Conservation (phyloP, 768 basidiomycete species). For the Lactarius indigo region DNA sequence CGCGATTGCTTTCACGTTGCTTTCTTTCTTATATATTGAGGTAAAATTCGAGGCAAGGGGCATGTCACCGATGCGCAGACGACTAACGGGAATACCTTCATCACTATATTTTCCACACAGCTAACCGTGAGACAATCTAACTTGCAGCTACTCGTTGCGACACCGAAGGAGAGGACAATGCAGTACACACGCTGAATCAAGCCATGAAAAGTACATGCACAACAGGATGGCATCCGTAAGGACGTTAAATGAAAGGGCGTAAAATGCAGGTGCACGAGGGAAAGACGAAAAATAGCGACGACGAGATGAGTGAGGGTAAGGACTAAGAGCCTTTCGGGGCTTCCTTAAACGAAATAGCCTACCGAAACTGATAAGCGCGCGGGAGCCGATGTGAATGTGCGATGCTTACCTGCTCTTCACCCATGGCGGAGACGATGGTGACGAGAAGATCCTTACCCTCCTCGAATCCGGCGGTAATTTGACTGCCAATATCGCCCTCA, state of each 20-base stretch:
- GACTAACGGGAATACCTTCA: slow-evolving; percentile 3
- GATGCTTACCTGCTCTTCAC: slow-evolving; percentile 71
- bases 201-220: slow-evolving; percentile 28
- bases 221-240: slow-evolving; percentile 23
- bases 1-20: slow-evolving; percentile 18
- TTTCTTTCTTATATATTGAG: slow-evolving; percentile 7
- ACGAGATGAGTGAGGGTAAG: slow-evolving; percentile 6
- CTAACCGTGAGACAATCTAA: slow-evolving; percentile 20
- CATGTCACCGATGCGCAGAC: neutral
- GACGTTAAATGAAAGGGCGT: slow-evolving; percentile 24
- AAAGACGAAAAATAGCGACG: slow-evolving; percentile 15
- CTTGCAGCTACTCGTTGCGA: slow-evolving; percentile 17
- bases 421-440: slow-evolving; percentile 87
- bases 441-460: slow-evolving; percentile 84
- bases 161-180: slow-evolving; percentile 24
- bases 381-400: neutral
- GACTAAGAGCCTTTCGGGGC: slow-evolving; percentile 60
- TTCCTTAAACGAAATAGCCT: slow-evolving; percentile 87
- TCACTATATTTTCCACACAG: slow-evolving; percentile 24
- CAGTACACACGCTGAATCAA: slow-evolving; percentile 28
- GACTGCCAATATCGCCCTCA: slow-evolving; percentile 72
- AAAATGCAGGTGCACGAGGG: slow-evolving; percentile 22
- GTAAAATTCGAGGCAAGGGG: neutral
- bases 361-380: slow-evolving; percentile 6
- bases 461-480: slow-evolving; percentile 71